Evolutionary conservation across 768 basidiomycete genomes (phyloP), one percentile per base, ranked within the genome.

Genomic region (Amanita pallidorosea): DNA sequence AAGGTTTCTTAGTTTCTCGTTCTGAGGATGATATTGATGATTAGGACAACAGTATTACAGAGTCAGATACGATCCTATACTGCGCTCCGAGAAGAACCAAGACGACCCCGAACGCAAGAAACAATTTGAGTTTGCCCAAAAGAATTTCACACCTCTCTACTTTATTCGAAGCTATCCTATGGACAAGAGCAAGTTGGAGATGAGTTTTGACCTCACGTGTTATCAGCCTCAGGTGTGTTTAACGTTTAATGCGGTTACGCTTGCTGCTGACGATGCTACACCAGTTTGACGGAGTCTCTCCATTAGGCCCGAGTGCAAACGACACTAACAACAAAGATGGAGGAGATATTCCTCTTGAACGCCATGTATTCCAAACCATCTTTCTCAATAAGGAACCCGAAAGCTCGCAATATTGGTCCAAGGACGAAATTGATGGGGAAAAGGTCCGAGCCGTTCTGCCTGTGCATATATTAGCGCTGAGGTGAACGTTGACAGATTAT

Each of bases 321-420:
- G 23, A 29, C 15, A 18, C n/a, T 25, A n/a, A 15, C 5, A 20
- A 36, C 12, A 17, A 38, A 15, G 17, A 15, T 7, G n/a, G 33
- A 45, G 37, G 22, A 49, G 58, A 60, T 33, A 66, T 65, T n/a
- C 65, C 67, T 1, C 57, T 70, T 13, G 61, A 65, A n/a, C 55
- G 60, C 42, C 73, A 74, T 53, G 67, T 76, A n/a, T 76, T 74
- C 57, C 73, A 75, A 58, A 74, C 74, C 2, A 73, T 76, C 51
- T 75, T 75, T 55, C 65, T 75, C 9, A 70, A 75, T 54, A 65
- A 64, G 33, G 67, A 70, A 27, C 57, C 58, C 3, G 67, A 66
- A 8, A 70, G 67, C 17, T 57, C 63, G 37, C 45, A 65, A 15
- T 58, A 71, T 33, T 76, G 73, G 73, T 72, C 70, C 5, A 65